These are phyloP conservation scores for Sanghuangporus weigelae DNA, from an alignment of 1,284 basidiomycete species.

Conservation along the genomic window DNA sequence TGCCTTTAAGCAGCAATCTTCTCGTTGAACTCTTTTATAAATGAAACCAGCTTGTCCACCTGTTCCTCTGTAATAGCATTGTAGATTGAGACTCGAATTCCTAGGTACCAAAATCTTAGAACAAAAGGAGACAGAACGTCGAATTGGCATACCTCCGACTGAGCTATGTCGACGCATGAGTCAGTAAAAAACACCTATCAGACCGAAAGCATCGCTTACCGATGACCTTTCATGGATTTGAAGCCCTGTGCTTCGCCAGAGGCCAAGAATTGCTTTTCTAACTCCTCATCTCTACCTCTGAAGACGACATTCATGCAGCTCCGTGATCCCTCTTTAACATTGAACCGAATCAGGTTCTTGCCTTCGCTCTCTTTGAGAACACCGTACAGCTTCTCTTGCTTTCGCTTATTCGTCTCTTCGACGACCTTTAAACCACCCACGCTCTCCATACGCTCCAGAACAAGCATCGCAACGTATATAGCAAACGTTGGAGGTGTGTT, in stretches of 20 bases:
- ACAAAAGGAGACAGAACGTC: constrained; percentile 17
- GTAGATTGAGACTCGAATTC: constrained; percentile 90
- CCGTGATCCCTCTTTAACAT: constrained; percentile 66
- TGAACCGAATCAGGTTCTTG: constrained; percentile 60
- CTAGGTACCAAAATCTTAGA: constrained; percentile 32
- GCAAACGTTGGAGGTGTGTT: constrained; percentile 95
- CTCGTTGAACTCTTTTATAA: constrained; percentile 50
- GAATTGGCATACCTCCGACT: constrained; percentile 49
- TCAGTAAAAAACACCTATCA: background rate
- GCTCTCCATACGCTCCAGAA: constrained; percentile 67
- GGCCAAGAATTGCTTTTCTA: constrained; percentile 67
- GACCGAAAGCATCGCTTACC: constrained; percentile 45
- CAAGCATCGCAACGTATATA: constrained; percentile 89
- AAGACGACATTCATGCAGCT: constrained; percentile 97
- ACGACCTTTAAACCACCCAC: constrained; percentile 73
- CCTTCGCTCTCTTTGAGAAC: constrained; percentile 67
- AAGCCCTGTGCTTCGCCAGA: constrained; percentile 77
- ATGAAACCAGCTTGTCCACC: constrained; percentile 53
- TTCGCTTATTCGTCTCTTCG: constrained; percentile 62
- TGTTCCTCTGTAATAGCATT: constrained; percentile 90
- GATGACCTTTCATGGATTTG: constrained; percentile 86
- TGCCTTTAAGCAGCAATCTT: no score
- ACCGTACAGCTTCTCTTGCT: constrained; percentile 72
- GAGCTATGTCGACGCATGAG: constrained; percentile 34
- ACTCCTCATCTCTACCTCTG: constrained; percentile 50